Conservation (phyloP, 768 basidiomycete species). For the Dendrothele bispora region DNA sequence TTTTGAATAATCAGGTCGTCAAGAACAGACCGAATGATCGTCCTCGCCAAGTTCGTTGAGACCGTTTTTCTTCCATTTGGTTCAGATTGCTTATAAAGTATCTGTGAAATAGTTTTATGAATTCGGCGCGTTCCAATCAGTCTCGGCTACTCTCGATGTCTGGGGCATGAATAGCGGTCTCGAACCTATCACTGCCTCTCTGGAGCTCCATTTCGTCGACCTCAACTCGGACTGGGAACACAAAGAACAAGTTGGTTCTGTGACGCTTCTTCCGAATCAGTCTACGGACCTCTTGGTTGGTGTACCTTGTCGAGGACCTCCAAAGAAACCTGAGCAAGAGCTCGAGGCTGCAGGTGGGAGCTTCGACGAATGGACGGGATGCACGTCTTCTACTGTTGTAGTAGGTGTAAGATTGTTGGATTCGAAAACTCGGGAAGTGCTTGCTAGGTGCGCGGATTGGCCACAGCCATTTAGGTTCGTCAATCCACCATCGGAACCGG, state of each 20-base stretch:
- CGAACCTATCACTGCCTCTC: slow-evolving; percentile 38
- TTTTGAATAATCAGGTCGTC: slow-evolving; percentile 49
- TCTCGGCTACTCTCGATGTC: slow-evolving; percentile 60
- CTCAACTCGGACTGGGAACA: slow-evolving; percentile 54
- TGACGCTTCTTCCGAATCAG: slow-evolving; percentile 62
- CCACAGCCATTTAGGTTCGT: slow-evolving; percentile 89
- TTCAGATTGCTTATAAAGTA: no score
- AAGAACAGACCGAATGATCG: slow-evolving; percentile 60
- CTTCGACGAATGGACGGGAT: slow-evolving; percentile 31
- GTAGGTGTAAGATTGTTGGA: slow-evolving; percentile 62
- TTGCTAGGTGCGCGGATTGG: slow-evolving; percentile 75
- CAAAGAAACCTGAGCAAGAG: slow-evolving; percentile 41
- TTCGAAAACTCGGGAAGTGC: slow-evolving; percentile 46
- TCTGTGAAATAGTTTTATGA: slow-evolving; percentile 51
- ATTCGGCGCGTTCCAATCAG: slow-evolving; percentile 61
- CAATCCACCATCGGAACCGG: slow-evolving; percentile 55
- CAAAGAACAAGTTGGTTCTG: slow-evolving; percentile 36
- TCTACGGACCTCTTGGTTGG: slow-evolving; percentile 75
- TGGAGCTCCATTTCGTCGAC: slow-evolving; percentile 61
- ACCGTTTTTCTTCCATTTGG: no score
- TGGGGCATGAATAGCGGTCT: slow-evolving; percentile 78
- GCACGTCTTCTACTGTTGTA: slow-evolving; percentile 62
- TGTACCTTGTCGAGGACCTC: slow-evolving; percentile 60
- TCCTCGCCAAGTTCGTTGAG: slow-evolving; percentile 37
- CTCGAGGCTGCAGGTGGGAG: slow-evolving; percentile 37